phyloP scores from a whole-genome alignment of 345 rosid species.

The Salix udensis region DNA sequence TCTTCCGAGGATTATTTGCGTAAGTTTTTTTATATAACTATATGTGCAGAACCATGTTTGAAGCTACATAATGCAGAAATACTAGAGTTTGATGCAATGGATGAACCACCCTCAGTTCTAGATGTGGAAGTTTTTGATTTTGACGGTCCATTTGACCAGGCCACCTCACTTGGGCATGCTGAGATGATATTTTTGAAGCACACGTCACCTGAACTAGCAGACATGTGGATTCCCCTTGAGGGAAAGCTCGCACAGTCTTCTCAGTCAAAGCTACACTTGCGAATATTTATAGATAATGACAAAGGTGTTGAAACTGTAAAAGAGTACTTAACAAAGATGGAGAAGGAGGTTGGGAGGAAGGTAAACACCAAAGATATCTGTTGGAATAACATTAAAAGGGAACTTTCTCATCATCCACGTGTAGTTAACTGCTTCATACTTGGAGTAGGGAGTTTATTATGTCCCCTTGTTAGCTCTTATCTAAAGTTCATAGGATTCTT shows the following conservation, averaged over 20 bases:
- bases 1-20: neutral
- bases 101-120: constrained; percentile 86
- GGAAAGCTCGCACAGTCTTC: constrained; percentile 83
- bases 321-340: constrained; percentile 74
- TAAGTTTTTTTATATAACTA: neutral
- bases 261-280: constrained; percentile 69
- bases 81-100: constrained; percentile 92
- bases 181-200: constrained; percentile 83
- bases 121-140: constrained; percentile 88
- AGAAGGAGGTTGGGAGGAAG: constrained; percentile 94
- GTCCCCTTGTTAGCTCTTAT: neutral
- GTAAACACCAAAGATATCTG: constrained; percentile 27
- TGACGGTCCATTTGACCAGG: constrained; percentile 88
- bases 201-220: constrained; percentile 64
- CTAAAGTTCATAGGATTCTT: neutral
- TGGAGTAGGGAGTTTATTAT: neutral
- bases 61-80: constrained; percentile 52
- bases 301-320: constrained; percentile 71
- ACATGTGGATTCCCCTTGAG: constrained; percentile 69
- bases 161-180: constrained; percentile 79
- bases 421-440: neutral
- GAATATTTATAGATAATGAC: constrained; percentile 75
- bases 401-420: neutral
- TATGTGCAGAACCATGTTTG: constrained; percentile 4
- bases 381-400: neutral